Base-by-base conservation (phyloP, 768 basidiomycete genomes). In the Coprinopsis sp. region DNA sequence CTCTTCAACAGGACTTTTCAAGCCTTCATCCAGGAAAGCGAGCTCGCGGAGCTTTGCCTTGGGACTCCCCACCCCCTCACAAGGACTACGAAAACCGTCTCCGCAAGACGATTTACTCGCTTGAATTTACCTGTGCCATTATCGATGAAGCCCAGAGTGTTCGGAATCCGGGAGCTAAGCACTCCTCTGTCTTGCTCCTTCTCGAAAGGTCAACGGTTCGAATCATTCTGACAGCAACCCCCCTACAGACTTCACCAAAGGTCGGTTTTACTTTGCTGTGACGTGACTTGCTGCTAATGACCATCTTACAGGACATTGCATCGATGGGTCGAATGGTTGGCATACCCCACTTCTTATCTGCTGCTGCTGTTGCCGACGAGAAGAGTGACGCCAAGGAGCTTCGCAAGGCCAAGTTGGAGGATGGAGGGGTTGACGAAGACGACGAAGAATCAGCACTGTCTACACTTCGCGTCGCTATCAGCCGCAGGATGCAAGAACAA, bases 261-360 rank as follows among this genome's bases (percentile, higher is more conserved):
- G 63, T 62, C 25, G 28, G 51, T 34, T 16, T n/a, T 21, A 2
- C 13, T 3, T n/a, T 10, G 14, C 31, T 14, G 24, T 18, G 18
- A 22, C 19, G 19, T 30, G 42, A n/a, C n/a, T n/a, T n/a, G n/a
- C 18, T 37, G 7, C 18, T 11, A 37, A 10, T 37, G 11, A 37
- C 34, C 18, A 19, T 37, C 11, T 22, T 11, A 12, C 14, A 47
- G 46, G 46, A 25, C 34, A n/a, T 64, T 0, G 50, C 59, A 0
- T 46, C 55, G 1, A 59, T 68, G 57, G 59, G 57, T 3, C 53
- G 62, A 2, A 47, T 68, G 0, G 40, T 54, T 1, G 64, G 67
- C 1, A 47, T 66, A 2, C 44, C 54, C 0, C 37, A 56, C 33
- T 67, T 66, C 39, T 53, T 62, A 2, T 55, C 47, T 0, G 31